Percentiles rank a stretch among this genome's conserved stretches.
These are phyloP conservation scores for Cercospora zeina DNA, from an alignment of 2,329 filamentous ascomycete species.

Conservation along the genomic window DNA sequence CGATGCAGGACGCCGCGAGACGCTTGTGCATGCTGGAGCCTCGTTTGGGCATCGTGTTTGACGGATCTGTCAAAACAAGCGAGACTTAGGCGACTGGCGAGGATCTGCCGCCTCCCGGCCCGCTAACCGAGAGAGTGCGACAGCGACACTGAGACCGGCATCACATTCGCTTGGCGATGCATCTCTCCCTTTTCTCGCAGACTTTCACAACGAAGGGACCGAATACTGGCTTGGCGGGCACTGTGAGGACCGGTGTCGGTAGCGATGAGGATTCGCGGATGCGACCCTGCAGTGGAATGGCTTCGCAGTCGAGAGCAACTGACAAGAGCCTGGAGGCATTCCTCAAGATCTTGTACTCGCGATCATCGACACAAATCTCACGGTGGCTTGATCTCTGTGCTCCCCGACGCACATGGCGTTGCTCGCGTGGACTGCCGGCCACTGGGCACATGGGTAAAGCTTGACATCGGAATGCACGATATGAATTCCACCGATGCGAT, in stretches of 20 bases:
- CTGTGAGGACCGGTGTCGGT: neutral
- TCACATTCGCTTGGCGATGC: slow-evolving; percentile 24
- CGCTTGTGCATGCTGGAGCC: slow-evolving; percentile 6
- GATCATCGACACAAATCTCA: slow-evolving; percentile 17
- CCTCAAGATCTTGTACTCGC: slow-evolving; percentile 18
- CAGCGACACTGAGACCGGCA: too few relatives aligned
- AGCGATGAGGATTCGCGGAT: slow-evolving; percentile 16
- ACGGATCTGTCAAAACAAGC: slow-evolving; percentile 18
- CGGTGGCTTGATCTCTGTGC: slow-evolving; percentile 19
- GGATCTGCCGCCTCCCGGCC: slow-evolving; percentile 8
- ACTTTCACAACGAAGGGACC: neutral
- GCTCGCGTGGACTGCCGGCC: slow-evolving; percentile 18
- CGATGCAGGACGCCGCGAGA: neutral
- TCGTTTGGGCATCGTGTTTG: slow-evolving; percentile 1
- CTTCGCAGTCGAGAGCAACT: slow-evolving; percentile 3
- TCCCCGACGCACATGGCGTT: slow-evolving; percentile 3
- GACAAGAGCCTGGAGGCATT: slow-evolving; percentile 9
- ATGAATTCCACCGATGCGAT: slow-evolving; percentile 7
- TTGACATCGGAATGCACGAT: slow-evolving; percentile 3
- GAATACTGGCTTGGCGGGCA: slow-evolving; percentile 9
- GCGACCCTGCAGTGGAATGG: slow-evolving; percentile 26
- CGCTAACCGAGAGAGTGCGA: slow-evolving; percentile 18
- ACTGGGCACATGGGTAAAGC: slow-evolving; percentile 15
- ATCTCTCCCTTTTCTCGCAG: slow-evolving; percentile 3
- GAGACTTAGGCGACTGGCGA: slow-evolving; percentile 9